Evolutionary conservation across 1,284 basidiomycete genomes (phyloP).

Genomic region (Pterulicium gracile): DNA sequence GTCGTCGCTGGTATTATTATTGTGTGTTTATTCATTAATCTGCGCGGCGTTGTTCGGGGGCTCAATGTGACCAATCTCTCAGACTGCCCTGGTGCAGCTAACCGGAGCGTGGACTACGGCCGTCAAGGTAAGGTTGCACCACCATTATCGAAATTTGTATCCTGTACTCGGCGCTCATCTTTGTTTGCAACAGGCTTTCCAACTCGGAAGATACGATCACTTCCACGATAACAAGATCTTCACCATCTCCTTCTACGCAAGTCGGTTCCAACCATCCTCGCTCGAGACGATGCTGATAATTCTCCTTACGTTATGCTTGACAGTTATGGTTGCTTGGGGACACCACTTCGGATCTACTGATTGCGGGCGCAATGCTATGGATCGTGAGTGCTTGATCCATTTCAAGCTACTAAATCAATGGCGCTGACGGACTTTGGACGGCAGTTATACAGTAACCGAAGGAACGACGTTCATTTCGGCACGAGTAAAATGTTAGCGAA

Average conservation of each 20-base stretch:
- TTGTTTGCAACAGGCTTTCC: not conserved
- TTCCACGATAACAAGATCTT: not conserved
- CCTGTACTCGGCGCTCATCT: not conserved
- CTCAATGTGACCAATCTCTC: no score
- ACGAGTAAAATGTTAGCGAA: not conserved
- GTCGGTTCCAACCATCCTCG: not conserved
- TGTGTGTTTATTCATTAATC: no score
- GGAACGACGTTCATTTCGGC: not conserved
- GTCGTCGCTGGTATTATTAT: no score
- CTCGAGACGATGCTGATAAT: no score
- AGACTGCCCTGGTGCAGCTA: not conserved
- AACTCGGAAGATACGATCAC: not conserved
- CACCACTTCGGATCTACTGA: not conserved
- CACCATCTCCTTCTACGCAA: not conserved
- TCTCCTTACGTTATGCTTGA: not conserved
- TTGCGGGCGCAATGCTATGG: not conserved
- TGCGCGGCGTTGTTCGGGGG: no score
- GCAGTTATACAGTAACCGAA: not conserved
- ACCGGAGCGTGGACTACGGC: not conserved
- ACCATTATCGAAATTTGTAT: no score
- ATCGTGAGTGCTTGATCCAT: no score
- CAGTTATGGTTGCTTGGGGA: not conserved
- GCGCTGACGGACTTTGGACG: not conserved
- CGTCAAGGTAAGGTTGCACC: not conserved
- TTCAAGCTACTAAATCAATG: not conserved